Evolutionary conservation across 2,329 filamentous ascomycete genomes (phyloP).

Genomic region (Aspergillus spinulosporus): DNA sequence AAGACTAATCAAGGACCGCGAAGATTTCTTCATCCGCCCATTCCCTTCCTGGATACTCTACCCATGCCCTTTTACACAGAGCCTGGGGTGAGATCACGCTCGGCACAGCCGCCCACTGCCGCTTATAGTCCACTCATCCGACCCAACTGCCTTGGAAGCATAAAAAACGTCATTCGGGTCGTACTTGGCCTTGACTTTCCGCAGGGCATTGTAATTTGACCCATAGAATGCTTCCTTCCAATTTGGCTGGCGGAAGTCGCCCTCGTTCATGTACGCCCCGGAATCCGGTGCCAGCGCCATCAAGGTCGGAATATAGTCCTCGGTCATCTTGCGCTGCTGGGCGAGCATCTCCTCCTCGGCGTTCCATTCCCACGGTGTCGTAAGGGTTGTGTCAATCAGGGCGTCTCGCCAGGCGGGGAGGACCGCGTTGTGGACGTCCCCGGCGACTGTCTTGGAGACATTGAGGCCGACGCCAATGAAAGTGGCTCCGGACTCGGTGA

Average conservation of each 20-base stretch:
- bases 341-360: conserved; percentile 36
- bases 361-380: conserved; percentile 42
- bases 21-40: too few species aligned
- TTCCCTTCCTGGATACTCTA: too few species aligned
- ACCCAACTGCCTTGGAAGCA: conserved; percentile 8
- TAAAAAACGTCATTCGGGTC: conserved; percentile 16
- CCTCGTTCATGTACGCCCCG: conserved; percentile 18
- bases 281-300: conserved; percentile 37
- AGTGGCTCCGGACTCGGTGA: conserved; percentile 9
- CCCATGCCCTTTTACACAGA: too few species aligned
- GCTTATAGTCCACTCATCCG: conserved; percentile 8
- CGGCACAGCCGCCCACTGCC: not conserved
- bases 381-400: conserved; percentile 44
- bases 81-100: not conserved
- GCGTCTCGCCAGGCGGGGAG: conserved; percentile 45
- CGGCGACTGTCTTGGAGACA: conserved; percentile 36
- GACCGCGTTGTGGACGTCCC: conserved; percentile 47
- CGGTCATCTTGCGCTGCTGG: conserved; percentile 41
- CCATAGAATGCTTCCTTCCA: conserved; percentile 16
- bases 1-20: too few species aligned
- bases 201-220: conserved; percentile 9
- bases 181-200: conserved; percentile 12
- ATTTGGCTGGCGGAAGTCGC: conserved; percentile 6
- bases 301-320: conserved; percentile 40
- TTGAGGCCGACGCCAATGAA: conserved; percentile 29